These are phyloP conservation scores for Passalora sequoiae DNA, from an alignment of 2,329 filamentous ascomycete genomes.

Conservation along the genomic window DNA sequence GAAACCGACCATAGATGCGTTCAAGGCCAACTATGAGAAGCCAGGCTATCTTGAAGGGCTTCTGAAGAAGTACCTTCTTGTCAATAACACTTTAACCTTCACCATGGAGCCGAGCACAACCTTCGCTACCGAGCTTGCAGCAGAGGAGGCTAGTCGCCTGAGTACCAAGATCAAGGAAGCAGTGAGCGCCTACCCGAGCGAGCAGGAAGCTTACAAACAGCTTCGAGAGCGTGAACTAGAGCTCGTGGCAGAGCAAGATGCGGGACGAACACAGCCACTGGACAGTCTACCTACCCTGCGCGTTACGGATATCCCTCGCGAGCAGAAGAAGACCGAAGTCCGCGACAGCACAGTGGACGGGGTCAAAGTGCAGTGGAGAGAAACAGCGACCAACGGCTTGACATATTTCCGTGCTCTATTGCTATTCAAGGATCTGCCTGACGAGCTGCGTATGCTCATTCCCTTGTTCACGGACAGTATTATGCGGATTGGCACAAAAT, in stretches of 20 bases:
- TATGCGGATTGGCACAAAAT: slow-evolving; percentile 85
- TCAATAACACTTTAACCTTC: slow-evolving; percentile 80
- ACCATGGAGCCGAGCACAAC: slow-evolving; percentile 83
- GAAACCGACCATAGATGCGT: slow-evolving; percentile 80
- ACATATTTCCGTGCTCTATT: slow-evolving; percentile 94
- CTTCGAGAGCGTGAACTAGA: slow-evolving; percentile 75
- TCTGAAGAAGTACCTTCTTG: slow-evolving; percentile 84
- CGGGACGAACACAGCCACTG: slow-evolving; percentile 76
- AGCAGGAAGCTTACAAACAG: slow-evolving; percentile 64
- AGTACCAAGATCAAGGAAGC: slow-evolving; percentile 67
- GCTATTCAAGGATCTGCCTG: slow-evolving; percentile 69
- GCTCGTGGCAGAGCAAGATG: slow-evolving; percentile 59
- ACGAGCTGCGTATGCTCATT: slow-evolving; percentile 76
- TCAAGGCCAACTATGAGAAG: slow-evolving; percentile 69
- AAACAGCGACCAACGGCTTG: slow-evolving; percentile 88
- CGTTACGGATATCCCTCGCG: slow-evolving; percentile 80
- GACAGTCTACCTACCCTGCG: slow-evolving; percentile 83
- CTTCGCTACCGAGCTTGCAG: slow-evolving; percentile 67
- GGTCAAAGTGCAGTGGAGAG: slow-evolving; percentile 77
- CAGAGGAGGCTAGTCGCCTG: slow-evolving; percentile 73
- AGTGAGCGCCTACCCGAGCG: slow-evolving; percentile 62
- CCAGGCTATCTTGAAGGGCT: slow-evolving; percentile 78
- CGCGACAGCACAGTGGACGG: slow-evolving; percentile 54
- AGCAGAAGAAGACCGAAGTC: slow-evolving; percentile 68
- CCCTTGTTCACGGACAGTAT: slow-evolving; percentile 88